Conservation (phyloP, 805 yeast species). For the Saccharomycopsis guyanensis region DNA sequence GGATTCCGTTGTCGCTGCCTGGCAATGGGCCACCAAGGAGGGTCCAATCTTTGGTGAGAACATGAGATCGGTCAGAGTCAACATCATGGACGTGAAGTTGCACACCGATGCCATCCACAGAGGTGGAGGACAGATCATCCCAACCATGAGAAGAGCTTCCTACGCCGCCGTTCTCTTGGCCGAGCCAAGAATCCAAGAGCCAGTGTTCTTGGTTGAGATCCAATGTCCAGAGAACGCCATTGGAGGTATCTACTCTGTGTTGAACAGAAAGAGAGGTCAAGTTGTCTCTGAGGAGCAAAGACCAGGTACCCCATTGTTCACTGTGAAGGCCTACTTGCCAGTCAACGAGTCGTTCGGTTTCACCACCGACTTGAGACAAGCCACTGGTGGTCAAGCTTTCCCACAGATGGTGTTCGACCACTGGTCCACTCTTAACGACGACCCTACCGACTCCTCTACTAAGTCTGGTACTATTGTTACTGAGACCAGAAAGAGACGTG, state of each 20-base stretch:
- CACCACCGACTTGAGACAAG: slow-evolving; percentile 99
- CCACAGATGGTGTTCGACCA: slow-evolving; percentile 99
- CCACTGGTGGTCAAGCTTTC: slow-evolving; percentile 99
- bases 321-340: slow-evolving; percentile 99
- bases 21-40: slow-evolving; percentile 99
- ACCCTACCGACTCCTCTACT: slow-evolving; percentile 80
- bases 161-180: slow-evolving; percentile 97
- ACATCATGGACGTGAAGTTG: slow-evolving; percentile 97
- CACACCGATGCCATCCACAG: slow-evolving; percentile 99
- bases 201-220: slow-evolving; percentile 97
- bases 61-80: slow-evolving; percentile 93
- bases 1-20: slow-evolving; percentile 99
- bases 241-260: slow-evolving; percentile 99
- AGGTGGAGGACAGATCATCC: slow-evolving; percentile 99
- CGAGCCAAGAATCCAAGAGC: slow-evolving; percentile 98
- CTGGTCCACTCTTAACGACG: slow-evolving; percentile 89
- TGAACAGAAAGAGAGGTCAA: slow-evolving; percentile 99
- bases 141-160: slow-evolving; percentile 99
- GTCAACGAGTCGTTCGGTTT: slow-evolving; percentile 99
- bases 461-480: slow-evolving; percentile 60
- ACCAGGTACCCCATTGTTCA: slow-evolving; percentile 99
- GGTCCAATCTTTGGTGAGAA: slow-evolving; percentile 98
- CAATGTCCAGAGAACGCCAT: slow-evolving; percentile 99
- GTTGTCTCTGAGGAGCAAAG: slow-evolving; percentile 99
- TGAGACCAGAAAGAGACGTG: slow-evolving; percentile 87